Evolutionary conservation across 208 protist genomes (phyloP).

Genomic region (Trypanosoma brucei): DNA sequence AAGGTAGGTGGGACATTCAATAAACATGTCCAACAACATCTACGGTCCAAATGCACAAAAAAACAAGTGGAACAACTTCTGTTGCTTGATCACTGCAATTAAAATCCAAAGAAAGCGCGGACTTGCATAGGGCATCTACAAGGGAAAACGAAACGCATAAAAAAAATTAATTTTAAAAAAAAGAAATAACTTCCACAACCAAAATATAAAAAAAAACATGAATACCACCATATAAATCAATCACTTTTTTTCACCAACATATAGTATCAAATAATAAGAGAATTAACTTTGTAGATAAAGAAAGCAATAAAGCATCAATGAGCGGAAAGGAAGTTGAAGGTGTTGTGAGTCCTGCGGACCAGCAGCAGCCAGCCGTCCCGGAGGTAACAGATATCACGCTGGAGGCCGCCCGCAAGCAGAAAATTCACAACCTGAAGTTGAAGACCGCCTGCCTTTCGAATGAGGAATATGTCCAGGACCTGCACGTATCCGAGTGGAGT

Average conservation of each 20-base stretch:
- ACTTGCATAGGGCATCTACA: too few relatives aligned
- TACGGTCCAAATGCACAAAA: too few relatives aligned
- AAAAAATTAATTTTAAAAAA: not conserved
- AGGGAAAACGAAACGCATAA: too few relatives aligned
- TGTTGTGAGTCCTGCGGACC: not conserved
- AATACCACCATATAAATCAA: too few relatives aligned
- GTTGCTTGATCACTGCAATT: too few relatives aligned
- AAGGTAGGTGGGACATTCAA: not conserved
- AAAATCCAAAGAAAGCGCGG: too few relatives aligned
- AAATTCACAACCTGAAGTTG: conserved; percentile 9
- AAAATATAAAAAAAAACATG: too few relatives aligned
- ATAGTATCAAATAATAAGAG: conserved; percentile 3
- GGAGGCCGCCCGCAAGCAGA: conserved; percentile 9
- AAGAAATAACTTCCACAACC: not conserved
- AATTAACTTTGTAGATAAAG: not conserved
- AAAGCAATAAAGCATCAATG: not conserved
- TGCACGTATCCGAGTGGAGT: conserved; percentile 5
- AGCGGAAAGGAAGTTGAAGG: conserved; percentile 2
- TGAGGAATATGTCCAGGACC: conserved; percentile 8
- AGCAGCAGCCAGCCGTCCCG: conserved; percentile 2
- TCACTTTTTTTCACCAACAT: not conserved
- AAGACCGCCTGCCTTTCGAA: conserved; percentile 6
- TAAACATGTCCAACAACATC: not conserved
- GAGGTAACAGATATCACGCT: conserved; percentile 6
- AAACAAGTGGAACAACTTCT: too few relatives aligned